These are phyloP conservation scores for Alternaria sp. DNA, from an alignment of 2,329 filamentous ascomycete genomes.

Conservation along the genomic window DNA sequence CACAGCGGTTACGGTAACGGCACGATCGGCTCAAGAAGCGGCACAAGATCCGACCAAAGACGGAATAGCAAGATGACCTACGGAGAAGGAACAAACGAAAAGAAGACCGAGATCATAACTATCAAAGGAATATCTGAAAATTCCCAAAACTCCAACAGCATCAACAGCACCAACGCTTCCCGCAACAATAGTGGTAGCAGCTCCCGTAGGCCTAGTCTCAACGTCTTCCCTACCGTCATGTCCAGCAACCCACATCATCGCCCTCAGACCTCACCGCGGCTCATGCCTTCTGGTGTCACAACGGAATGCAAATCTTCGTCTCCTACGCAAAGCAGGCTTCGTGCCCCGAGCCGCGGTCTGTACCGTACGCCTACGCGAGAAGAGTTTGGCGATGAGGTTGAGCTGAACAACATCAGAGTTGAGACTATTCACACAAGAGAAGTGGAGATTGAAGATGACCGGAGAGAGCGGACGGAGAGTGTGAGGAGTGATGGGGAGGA, in stretches of 20 bases:
- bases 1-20: neutral
- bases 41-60: neutral
- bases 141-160: neutral
- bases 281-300: neutral
- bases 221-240: neutral
- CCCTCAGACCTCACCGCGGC: neutral
- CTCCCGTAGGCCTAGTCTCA: neutral
- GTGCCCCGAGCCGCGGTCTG: neutral
- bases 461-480: conserved; percentile 3
- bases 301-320: conserved; percentile 1
- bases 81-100: neutral
- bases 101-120: neutral
- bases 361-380: neutral
- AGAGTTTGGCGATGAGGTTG: conserved; percentile 23
- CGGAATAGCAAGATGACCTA: neutral
- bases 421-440: conserved; percentile 21
- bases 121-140: neutral
- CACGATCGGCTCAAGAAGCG: neutral
- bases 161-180: neutral
- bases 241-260: neutral
- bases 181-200: neutral
- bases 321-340: neutral
- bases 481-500: neutral
- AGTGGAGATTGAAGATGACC: conserved; percentile 17
- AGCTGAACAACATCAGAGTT: conserved; percentile 29